Conservation (phyloP, 2,329 filamentous ascomycete genomes). For the Annulohypoxylon truncatum region DNA sequence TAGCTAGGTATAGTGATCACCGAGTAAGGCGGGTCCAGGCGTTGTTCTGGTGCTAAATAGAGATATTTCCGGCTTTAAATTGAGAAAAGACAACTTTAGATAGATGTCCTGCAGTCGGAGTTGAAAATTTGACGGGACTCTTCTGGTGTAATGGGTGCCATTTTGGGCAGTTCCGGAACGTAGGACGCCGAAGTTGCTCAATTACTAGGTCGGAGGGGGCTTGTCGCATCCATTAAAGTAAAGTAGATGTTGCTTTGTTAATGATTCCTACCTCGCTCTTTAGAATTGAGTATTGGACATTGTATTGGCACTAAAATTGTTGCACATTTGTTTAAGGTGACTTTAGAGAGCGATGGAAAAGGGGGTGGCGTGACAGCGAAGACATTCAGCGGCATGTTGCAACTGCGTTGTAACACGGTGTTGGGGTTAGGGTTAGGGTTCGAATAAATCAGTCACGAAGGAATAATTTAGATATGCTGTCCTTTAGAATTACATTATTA, state of each 20-base stretch:
- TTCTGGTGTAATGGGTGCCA: not conserved
- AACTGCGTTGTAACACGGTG: too few species aligned
- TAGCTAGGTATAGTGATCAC: not conserved
- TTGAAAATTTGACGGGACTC: not conserved
- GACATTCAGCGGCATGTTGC: too few species aligned
- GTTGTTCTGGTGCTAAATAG: not conserved
- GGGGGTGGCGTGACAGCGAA: not conserved
- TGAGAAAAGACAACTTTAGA: not conserved
- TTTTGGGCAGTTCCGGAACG: slow-evolving; percentile 30
- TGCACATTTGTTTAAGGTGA: not conserved
- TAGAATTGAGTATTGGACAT: not conserved
- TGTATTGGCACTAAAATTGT: not conserved
- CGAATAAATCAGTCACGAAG: not conserved
- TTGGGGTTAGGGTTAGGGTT: not conserved
- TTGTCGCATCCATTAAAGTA: not conserved
- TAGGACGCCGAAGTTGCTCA: slow-evolving; percentile 18
- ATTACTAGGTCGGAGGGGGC: not conserved
- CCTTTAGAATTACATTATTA: too few species aligned
- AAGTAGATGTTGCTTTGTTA: not conserved
- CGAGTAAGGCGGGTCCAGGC: not conserved
- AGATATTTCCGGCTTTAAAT: not conserved
- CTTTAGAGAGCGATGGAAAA: not conserved
- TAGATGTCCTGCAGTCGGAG: not conserved
- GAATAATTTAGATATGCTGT: too few species aligned
- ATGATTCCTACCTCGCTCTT: not conserved